These are phyloP conservation scores for Mrakiaceae sp. DNA, from an alignment of 1,284 basidiomycete species.

Conservation along the genomic window DNA sequence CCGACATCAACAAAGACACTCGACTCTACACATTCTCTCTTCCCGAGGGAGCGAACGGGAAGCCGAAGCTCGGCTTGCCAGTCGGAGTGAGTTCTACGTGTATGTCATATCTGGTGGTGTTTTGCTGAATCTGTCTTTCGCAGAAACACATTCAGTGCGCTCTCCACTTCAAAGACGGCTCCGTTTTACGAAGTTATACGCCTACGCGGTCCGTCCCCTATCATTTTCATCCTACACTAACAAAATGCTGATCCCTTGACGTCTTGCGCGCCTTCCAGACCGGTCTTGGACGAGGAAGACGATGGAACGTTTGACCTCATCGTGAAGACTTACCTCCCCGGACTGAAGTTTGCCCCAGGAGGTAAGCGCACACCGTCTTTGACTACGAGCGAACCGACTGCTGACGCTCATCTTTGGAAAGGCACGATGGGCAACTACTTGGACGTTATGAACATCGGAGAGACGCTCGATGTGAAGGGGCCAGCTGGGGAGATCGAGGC, in stretches of 20 bases:
- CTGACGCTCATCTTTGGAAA: too few species aligned
- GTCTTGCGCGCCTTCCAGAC: conserved; percentile 4
- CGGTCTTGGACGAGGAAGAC: conserved; percentile 19
- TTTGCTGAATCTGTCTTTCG: too few species aligned
- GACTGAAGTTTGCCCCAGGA: conserved; percentile 18
- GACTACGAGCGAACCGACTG: too few species aligned
- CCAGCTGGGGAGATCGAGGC: conserved; percentile 17
- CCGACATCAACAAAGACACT: too few species aligned
- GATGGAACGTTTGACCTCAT: conserved; percentile 22
- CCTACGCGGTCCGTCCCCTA: conserved; percentile 12
- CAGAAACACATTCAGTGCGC: too few species aligned
- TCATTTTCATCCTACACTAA: not conserved
- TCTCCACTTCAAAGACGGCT: too few species aligned
- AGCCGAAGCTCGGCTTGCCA: conserved; percentile 16
- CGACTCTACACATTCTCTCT: conserved; percentile 19
- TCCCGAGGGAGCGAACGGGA: conserved; percentile 14
- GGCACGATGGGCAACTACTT: conserved; percentile 12
- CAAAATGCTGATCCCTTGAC: not conserved
- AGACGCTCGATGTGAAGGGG: conserved; percentile 17
- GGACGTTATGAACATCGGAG: conserved; percentile 16
- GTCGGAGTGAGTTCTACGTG: conserved; percentile 13
- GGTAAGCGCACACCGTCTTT: not conserved
- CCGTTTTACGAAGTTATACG: conserved; percentile 16
- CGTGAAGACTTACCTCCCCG: conserved; percentile 20
- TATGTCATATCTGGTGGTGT: conserved; percentile 4